Percentiles rank a stretch among this genome's conserved stretches.
Evolutionary conservation across 2,329 filamentous ascomycete species (phyloP).

Genomic region (Aspergillus carbonarius): DNA sequence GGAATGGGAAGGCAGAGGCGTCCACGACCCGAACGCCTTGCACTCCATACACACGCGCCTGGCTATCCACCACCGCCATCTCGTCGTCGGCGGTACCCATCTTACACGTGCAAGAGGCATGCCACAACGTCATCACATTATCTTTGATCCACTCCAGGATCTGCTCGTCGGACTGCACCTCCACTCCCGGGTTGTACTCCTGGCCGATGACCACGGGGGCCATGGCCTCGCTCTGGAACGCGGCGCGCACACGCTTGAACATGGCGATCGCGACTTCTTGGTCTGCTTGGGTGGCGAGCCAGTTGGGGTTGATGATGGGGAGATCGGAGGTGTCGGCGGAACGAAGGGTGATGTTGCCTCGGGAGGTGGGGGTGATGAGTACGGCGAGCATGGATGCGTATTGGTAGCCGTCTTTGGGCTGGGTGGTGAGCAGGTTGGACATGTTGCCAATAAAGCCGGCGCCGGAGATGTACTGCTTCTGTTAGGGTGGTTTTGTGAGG

Average conservation of each 20-base stretch:
- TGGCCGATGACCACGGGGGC: slow-evolving; percentile 29
- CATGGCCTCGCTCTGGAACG: slow-evolving; percentile 27
- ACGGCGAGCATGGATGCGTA: slow-evolving; percentile 34
- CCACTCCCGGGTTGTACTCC: slow-evolving; percentile 37
- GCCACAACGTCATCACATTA: slow-evolving; percentile 31
- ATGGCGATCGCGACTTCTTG: slow-evolving; percentile 43
- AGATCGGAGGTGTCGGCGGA: slow-evolving; percentile 33
- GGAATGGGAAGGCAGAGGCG: slow-evolving; percentile 32
- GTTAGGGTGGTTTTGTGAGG: neutral
- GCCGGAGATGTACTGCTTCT: slow-evolving; percentile 21
- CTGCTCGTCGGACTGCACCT: slow-evolving; percentile 41
- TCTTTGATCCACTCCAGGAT: slow-evolving; percentile 34
- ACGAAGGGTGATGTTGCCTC: slow-evolving; percentile 47
- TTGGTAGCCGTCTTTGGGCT: slow-evolving; percentile 26
- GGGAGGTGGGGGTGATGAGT: slow-evolving; percentile 44
- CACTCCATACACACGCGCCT: slow-evolving; percentile 31
- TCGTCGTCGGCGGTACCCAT: slow-evolving; percentile 35
- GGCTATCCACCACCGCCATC: slow-evolving; percentile 35
- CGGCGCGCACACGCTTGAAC: slow-evolving; percentile 44
- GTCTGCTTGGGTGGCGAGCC: slow-evolving; percentile 43
- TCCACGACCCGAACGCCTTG: slow-evolving; percentile 36
- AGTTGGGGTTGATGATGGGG: slow-evolving; percentile 49
- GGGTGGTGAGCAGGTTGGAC: slow-evolving; percentile 7
- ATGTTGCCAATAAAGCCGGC: slow-evolving; percentile 19
- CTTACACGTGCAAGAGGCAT: slow-evolving; percentile 36